Evolutionary conservation across 306 rosid genomes (phyloP), one percentile per base, ranked within the genome.

Genomic region (Inga leiocalycina): DNA sequence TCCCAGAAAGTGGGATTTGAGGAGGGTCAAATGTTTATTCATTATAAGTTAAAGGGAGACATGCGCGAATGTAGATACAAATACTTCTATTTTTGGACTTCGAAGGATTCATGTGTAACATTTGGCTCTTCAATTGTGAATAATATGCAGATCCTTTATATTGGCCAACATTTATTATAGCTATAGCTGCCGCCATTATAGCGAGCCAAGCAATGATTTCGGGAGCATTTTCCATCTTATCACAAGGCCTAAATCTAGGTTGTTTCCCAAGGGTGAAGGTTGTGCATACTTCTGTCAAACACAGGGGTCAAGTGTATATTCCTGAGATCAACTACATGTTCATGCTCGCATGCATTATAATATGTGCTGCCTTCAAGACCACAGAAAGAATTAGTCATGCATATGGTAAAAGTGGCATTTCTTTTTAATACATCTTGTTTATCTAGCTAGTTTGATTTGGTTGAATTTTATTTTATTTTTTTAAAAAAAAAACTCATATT

Each of bases 181-280:
- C 98, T 0, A 89, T 93, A 75, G 96, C 76, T 9, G 97, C 98
- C 44, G 78, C 98, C 15, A 91, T 94, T 37, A 93, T 94, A 52
- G 97, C 97, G 6, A 93, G 97, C 75, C 97, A 94, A 61, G 97
- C 98, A 62, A 94, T 94, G 98, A 92, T 94, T 71, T 85, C 98
- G 1, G 98, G 98, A 79, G 88, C 98, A 34, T 94, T 94, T 77
- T 80, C 97, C 6, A 94, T 94, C 10, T 87, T 94, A 48, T 66
- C 92, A 4, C 98, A 93, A 59, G 93, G 92, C 3, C 85, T 93
- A 3, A 89, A 84, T 85, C 75, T 93, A 12, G 97, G 97, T 49
- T 93, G 97, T 80, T 94, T 94, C 81, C 97, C 98, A 4, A 83
- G 91, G 79, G 89, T 94, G n/a, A 91, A 87, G 84, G 91, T 94